These are phyloP conservation scores for Magnusiomyces ingens DNA, from an alignment of 1,139 yeast genomes.

Conservation along the genomic window DNA sequence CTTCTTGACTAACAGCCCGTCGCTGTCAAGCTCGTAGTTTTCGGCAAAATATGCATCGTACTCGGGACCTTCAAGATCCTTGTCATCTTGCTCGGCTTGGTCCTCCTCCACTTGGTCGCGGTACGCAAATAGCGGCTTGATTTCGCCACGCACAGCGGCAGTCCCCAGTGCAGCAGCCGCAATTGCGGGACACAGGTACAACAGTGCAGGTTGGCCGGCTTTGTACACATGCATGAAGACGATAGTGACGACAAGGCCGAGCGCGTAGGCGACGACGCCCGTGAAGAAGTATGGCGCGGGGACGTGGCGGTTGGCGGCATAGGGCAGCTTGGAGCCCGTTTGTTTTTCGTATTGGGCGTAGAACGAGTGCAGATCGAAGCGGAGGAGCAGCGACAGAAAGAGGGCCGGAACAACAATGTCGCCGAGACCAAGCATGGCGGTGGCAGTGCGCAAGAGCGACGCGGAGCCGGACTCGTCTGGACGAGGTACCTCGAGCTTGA, in stretches of 20 bases:
- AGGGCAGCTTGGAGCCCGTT: constrained; percentile 21
- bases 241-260: constrained; percentile 43
- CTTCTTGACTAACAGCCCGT: too few relatives aligned
- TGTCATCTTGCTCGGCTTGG: constrained; percentile 6
- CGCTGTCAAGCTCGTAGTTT: too few relatives aligned
- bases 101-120: constrained; percentile 25
- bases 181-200: constrained; percentile 54
- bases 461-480: constrained; percentile 5
- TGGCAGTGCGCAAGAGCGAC: constrained; percentile 6
- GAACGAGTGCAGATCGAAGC: constrained; percentile 43
- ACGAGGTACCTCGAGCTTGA: constrained; percentile 47
- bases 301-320: constrained; percentile 39
- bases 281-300: constrained; percentile 42
- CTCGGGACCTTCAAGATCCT: constrained; percentile 4
- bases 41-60: too few relatives aligned
- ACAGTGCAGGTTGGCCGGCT: constrained; percentile 60
- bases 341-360: constrained; percentile 24
- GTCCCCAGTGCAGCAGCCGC: constrained; percentile 32
- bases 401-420: constrained; percentile 56
- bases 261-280: constrained; percentile 40
- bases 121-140: constrained; percentile 37
- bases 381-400: constrained; percentile 43
- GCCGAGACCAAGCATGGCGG: constrained; percentile 46
- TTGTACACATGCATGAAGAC: constrained; percentile 36
- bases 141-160: constrained; percentile 39